A percentile compares a stretch with the other conserved stretches of the same genome.
Evolutionary conservation across 2,329 filamentous ascomycete genomes (phyloP).

Genomic region (Talaromyces albobiverticillius): DNA sequence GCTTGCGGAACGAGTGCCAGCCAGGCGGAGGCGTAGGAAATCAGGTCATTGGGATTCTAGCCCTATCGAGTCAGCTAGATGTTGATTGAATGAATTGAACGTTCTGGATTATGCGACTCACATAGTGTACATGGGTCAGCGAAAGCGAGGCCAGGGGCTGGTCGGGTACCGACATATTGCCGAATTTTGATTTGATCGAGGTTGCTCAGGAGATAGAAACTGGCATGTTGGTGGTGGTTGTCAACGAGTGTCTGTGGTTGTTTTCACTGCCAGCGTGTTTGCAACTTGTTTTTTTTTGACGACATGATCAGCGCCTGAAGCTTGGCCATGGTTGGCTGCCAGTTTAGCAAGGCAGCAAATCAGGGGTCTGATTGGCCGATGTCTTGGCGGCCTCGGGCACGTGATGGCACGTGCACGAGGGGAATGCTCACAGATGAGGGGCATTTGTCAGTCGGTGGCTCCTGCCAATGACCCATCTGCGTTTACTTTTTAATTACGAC

Average conservation of each 20-base stretch:
- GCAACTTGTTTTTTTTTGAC: background rate
- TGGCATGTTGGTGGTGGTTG: background rate
- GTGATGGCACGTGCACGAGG: conserved; percentile 8
- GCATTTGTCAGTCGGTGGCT: background rate
- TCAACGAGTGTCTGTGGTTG: too few species aligned
- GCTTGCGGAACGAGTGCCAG: conserved; percentile 91
- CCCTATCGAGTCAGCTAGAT: background rate
- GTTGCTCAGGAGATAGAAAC: background rate
- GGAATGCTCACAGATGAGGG: conserved; percentile 9
- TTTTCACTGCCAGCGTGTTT: too few species aligned
- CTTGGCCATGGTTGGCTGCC: background rate
- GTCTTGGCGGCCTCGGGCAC: too few species aligned
- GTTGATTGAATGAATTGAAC: background rate
- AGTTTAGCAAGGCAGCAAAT: background rate
- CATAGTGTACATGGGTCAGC: conserved; percentile 94
- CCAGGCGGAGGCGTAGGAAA: conserved; percentile 89
- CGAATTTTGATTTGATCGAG: background rate
- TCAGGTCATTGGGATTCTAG: conserved; percentile 77
- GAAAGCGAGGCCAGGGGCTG: conserved; percentile 80
- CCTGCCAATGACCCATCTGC: conserved; percentile 1
- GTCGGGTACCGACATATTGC: conserved; percentile 22
- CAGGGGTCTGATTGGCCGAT: background rate
- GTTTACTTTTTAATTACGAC: background rate
- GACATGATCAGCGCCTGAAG: background rate
- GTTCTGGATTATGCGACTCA: conserved; percentile 42